These are phyloP conservation scores for Phytopythium chamaehyphon DNA, from an alignment of 352 stramenopile species.

Conservation along the genomic window DNA sequence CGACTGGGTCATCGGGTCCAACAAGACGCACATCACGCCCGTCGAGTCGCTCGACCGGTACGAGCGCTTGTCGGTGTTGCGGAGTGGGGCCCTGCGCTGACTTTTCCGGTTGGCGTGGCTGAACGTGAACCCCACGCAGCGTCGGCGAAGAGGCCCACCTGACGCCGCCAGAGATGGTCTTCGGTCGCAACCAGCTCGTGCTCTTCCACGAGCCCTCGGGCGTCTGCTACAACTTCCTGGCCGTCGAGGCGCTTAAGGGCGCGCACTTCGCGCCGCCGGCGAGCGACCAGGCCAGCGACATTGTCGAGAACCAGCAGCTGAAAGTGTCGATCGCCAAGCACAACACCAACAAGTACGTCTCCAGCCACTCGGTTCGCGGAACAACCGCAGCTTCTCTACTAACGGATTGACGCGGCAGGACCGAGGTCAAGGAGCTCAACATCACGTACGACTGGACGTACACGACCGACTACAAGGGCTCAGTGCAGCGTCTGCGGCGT, in stretches of 20 bases:
- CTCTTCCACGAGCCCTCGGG: constrained; percentile 66
- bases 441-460: constrained; percentile 87
- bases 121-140: constrained; percentile 19
- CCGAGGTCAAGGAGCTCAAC: constrained; percentile 79
- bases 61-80: constrained; percentile 6
- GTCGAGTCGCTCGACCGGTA: constrained; percentile 66
- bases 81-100: not conserved
- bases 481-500: constrained; percentile 42
- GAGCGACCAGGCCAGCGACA: constrained; percentile 38
- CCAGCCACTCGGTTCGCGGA: too few species aligned
- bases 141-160: constrained; percentile 58
- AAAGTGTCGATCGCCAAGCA: constrained; percentile 79
- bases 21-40: constrained; percentile 83
- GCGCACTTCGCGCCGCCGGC: constrained; percentile 50
- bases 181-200: constrained; percentile 78
- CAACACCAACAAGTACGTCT: constrained; percentile 63
- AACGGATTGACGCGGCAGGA: constrained; percentile 16
- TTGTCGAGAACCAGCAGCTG: constrained; percentile 69
- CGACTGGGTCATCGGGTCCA: constrained; percentile 66
- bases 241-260: constrained; percentile 68
- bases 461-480: constrained; percentile 81
- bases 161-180: constrained; percentile 85
- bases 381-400: too few species aligned
- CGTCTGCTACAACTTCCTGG: constrained; percentile 74
- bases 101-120: too few species aligned